These are phyloP conservation scores for Dendrocalamus latiflorus DNA, from an alignment of 202 grass and related monocot species.

Conservation along the genomic window DNA sequence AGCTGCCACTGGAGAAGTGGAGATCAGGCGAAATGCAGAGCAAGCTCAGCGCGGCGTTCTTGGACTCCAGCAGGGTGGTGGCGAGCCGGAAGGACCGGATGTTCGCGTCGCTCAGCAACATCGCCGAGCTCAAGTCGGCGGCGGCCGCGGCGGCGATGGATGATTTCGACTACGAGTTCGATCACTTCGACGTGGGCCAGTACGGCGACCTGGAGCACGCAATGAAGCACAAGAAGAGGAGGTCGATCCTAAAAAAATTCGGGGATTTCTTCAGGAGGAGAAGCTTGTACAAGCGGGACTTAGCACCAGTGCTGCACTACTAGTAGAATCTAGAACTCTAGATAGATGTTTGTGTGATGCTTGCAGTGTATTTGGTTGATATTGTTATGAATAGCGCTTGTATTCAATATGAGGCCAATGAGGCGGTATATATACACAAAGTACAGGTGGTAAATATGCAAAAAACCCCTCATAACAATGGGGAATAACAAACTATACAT, in stretches of 20 bases:
- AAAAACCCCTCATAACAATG: too few relatives aligned
- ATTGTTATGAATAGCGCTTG: too few relatives aligned
- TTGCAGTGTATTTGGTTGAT: background rate
- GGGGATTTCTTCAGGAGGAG: constrained; percentile 54
- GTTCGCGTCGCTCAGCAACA: constrained; percentile 74
- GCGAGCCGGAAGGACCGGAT: too few relatives aligned
- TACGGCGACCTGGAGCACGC: constrained; percentile 34
- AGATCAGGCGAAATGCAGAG: constrained; percentile 5
- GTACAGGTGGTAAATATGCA: too few relatives aligned
- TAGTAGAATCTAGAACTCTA: constrained; percentile 8
- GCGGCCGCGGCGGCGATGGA: constrained; percentile 46
- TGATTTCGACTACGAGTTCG: constrained; percentile 53
- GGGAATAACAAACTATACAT: too few relatives aligned
- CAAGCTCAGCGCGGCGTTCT: constrained; percentile 45
- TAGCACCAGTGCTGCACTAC: constrained; percentile 13
- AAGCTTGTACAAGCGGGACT: constrained; percentile 38
- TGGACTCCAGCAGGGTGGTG: too few relatives aligned
- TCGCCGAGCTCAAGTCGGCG: constrained; percentile 54
- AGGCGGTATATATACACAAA: too few relatives aligned
- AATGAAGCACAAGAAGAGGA: constrained; percentile 50
- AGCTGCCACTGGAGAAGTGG: constrained; percentile 26
- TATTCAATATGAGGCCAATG: too few relatives aligned
- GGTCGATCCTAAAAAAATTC: constrained; percentile 55
- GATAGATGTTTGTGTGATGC: constrained; percentile 6
- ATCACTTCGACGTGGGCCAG: constrained; percentile 34